Evolutionary conservation across 768 basidiomycete genomes (phyloP).

Genomic region (Lentinula sp.): DNA sequence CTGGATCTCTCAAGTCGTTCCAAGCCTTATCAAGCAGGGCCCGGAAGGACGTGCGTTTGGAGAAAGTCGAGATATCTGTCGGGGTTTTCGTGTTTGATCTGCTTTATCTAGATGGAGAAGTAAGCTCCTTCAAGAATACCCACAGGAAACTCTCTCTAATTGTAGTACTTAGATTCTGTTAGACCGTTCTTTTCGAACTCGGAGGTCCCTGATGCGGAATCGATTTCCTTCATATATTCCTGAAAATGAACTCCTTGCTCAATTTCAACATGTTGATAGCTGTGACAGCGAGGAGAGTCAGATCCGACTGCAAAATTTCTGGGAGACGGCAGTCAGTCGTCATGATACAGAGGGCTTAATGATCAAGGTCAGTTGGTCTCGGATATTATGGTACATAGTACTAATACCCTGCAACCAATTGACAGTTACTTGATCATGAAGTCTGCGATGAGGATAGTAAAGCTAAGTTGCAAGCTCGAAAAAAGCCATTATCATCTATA

Average conservation of each 20-base stretch:
- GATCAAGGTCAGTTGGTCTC: slow-evolving; percentile 60
- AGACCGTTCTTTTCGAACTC: slow-evolving; percentile 59
- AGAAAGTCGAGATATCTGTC: slow-evolving; percentile 72
- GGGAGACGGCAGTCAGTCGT: slow-evolving; percentile 68
- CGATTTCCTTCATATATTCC: slow-evolving; percentile 52
- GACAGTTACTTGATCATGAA: slow-evolving; percentile 61
- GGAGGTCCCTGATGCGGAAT: slow-evolving; percentile 58
- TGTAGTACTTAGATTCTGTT: slow-evolving; percentile 50
- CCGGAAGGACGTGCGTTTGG: slow-evolving; percentile 72
- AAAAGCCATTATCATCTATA: slow-evolving; percentile 73
- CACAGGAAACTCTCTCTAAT: neutral
- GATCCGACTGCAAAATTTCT: slow-evolving; percentile 67
- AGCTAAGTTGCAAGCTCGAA: slow-evolving; percentile 34
- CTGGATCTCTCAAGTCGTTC: slow-evolving; percentile 67
- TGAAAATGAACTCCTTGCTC: slow-evolving; percentile 41
- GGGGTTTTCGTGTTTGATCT: slow-evolving; percentile 88
- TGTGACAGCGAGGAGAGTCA: slow-evolving; percentile 59
- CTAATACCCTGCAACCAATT: slow-evolving; percentile 1
- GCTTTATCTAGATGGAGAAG: slow-evolving; percentile 80
- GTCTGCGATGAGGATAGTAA: slow-evolving; percentile 22
- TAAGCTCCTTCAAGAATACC: slow-evolving; percentile 26
- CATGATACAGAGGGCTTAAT: slow-evolving; percentile 70
- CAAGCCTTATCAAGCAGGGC: slow-evolving; percentile 84
- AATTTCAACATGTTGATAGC: slow-evolving; percentile 69
- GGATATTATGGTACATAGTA: neutral